Evolutionary conservation across 192 early-diverging fungal species (phyloP).

Genomic region (Backusella mclennaniae): DNA sequence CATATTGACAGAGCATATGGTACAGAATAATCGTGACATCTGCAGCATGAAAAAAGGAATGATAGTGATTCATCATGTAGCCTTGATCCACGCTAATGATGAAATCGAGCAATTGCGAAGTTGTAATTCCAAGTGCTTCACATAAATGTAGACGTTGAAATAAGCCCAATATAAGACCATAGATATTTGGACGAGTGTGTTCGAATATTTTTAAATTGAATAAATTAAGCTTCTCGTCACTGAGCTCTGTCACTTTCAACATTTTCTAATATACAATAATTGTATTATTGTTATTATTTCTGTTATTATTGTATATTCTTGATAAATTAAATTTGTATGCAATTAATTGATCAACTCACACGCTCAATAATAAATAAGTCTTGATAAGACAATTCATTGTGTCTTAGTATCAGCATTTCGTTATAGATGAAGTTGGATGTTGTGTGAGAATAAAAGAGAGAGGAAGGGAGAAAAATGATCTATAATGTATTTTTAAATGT

Average conservation of each 20-base stretch:
- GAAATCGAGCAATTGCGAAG: conserved; percentile 77
- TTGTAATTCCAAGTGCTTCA: conserved; percentile 53
- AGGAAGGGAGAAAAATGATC: not conserved
- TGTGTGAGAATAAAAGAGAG: no score
- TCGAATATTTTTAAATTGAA: conserved; percentile 60
- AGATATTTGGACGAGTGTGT: conserved; percentile 68
- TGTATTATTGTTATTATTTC: no score
- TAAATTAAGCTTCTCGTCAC: conserved; percentile 37
- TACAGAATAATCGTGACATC: conserved; percentile 86
- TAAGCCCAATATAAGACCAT: conserved; percentile 80
- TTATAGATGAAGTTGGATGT: not conserved
- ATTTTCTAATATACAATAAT: conserved; percentile 34
- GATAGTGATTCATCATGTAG: conserved; percentile 84
- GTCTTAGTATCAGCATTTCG: conserved; percentile 46
- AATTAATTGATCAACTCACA: conserved; percentile 33
- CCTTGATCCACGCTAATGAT: conserved; percentile 77
- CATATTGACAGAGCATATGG: conserved; percentile 71
- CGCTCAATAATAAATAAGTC: conserved; percentile 59
- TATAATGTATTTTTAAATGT: no score
- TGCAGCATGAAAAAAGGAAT: conserved; percentile 89
- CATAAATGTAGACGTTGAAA: conserved; percentile 67
- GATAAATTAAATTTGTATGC: not conserved
- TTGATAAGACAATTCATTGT: conserved; percentile 47
- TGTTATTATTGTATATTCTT: conserved; percentile 15
- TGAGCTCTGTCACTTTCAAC: conserved; percentile 45